These are phyloP conservation scores for Diaporthe australafricana DNA, from an alignment of 2,329 filamentous ascomycete genomes.

Conservation along the genomic window DNA sequence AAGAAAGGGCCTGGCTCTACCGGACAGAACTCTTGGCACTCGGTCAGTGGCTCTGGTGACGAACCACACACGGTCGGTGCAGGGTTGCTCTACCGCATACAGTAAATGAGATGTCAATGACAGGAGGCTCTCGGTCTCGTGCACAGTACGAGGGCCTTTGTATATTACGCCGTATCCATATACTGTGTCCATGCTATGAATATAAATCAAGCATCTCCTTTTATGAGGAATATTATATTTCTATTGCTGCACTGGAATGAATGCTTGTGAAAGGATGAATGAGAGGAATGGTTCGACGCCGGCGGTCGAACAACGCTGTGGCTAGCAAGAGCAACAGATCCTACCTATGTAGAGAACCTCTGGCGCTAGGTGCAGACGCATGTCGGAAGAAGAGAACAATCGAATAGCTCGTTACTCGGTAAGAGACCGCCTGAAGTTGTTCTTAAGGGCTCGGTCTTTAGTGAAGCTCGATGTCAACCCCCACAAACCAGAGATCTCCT, in stretches of 20 bases:
- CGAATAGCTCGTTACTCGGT: too few relatives aligned
- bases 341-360: too few relatives aligned
- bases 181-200: conserved; percentile 33
- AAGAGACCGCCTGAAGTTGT: too few relatives aligned
- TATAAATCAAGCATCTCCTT: conserved; percentile 26
- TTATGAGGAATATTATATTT: too few relatives aligned
- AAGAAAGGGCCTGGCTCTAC: neutral
- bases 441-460: too few relatives aligned
- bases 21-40: neutral
- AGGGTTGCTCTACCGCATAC: neutral
- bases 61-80: neutral
- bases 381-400: too few relatives aligned
- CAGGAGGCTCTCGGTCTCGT: conserved; percentile 10
- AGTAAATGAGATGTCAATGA: neutral
- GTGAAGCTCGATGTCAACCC: neutral
- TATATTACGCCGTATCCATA: conserved; percentile 35
- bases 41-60: neutral
- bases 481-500: neutral
- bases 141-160: conserved; percentile 9
- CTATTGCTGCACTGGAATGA: too few relatives aligned
- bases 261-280: too few relatives aligned
- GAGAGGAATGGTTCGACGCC: too few relatives aligned
- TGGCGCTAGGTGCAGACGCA: too few relatives aligned
- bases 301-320: too few relatives aligned
- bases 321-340: too few relatives aligned